Evolutionary conservation across 106 monocot species (phyloP).

Genomic region (Ottelia alismoides): DNA sequence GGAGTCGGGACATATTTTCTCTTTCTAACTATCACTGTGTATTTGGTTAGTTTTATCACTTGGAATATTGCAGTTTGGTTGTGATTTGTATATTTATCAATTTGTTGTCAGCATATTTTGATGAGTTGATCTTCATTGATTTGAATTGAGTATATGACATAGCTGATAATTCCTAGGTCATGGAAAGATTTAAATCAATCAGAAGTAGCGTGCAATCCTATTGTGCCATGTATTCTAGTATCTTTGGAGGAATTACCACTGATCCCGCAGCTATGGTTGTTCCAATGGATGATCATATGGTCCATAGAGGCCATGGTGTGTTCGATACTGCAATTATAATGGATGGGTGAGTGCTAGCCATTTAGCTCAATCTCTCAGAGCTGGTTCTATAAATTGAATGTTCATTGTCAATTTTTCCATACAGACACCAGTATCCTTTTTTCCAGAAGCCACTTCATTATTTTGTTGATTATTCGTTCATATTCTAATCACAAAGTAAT

Average conservation of each 20-base stretch:
- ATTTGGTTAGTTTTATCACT: too few species aligned
- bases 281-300: slow-evolving; percentile 94
- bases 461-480: neutral
- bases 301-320: slow-evolving; percentile 93
- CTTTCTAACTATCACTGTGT: too few species aligned
- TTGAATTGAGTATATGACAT: slow-evolving; percentile 4
- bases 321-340: slow-evolving; percentile 90
- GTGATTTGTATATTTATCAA: neutral
- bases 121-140: too few species aligned
- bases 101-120: too few species aligned
- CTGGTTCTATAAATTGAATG: too few species aligned
- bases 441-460: too few species aligned
- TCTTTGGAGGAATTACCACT: slow-evolving; percentile 78
- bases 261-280: slow-evolving; percentile 79
- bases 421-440: too few species aligned
- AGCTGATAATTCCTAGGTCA: slow-evolving; percentile 29
- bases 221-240: slow-evolving; percentile 86
- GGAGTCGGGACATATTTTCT: too few species aligned
- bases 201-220: slow-evolving; percentile 28
- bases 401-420: too few species aligned
- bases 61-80: neutral
- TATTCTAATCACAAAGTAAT: neutral
- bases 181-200: slow-evolving; percentile 32
- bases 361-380: too few species aligned
- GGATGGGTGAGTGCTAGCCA: slow-evolving; percentile 88